Base-by-base conservation (phyloP, 2,329 filamentous ascomycete species). In the Verticillium nubilum region DNA sequence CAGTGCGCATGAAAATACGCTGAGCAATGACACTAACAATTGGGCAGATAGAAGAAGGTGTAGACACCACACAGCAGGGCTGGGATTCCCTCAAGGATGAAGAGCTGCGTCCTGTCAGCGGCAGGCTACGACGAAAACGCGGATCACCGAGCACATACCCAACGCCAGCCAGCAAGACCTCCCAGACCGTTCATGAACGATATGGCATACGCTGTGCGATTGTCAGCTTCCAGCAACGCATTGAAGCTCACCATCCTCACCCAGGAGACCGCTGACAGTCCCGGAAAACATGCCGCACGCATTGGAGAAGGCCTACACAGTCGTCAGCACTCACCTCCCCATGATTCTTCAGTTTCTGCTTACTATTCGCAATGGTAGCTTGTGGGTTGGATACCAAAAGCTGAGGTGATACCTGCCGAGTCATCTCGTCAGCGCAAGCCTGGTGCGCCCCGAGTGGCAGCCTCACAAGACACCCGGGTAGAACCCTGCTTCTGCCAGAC, bases 321-420 rank as follows among this genome's bases (percentile, higher is more conserved):
- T 1, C 5, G 31, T 62, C n/a, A 62, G 56, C 9, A 6, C n/a
- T 5, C 29, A 10, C 23, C 6, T 9, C 19, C 15, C 17, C 17
- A 6, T 27, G 13, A 57, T 13, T 7, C 1, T 23, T 19, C 12
- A 19, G 29, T 6, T 0, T 37, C 13, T 1, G 37, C 64, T 37
- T 29, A 66, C 67, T 23, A 74, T 72, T 5, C 72, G 63, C 1
- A 73, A 64, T 2, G 71, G 62, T 7, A 72, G 66, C 50, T 65
- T 67, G 1, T 71, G 64, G 4, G 70, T 67, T 0, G 70, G 69
- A 59, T 71, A 73, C 71, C 71, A 73, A 59, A 73, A 60, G 64
- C 66, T 68, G 15, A 70, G 28, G 52, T 69, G 67, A 42, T 68
- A 69, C 54, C 63, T 65, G 7, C 9, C 17, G n/a, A 52, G 9